phyloP scores from a whole-genome alignment of 2,329 filamentous ascomycete genomes.

The Knufia petricola region DNA sequence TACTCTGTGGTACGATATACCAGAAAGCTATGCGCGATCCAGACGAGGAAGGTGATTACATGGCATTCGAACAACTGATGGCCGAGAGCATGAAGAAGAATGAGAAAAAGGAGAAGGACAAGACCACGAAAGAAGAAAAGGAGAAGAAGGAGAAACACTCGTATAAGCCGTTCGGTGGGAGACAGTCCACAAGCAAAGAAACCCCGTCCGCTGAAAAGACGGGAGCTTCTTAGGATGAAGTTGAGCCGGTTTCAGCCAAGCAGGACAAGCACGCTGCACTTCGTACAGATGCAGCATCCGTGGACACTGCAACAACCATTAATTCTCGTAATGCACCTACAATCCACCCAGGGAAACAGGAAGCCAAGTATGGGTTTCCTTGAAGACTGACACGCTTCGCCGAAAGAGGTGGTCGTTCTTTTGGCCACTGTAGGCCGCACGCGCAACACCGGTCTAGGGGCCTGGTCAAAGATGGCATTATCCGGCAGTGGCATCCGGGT shows the following conservation, averaged over 20 bases:
- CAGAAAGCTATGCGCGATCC: conserved; percentile 76
- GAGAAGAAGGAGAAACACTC: conserved; percentile 6
- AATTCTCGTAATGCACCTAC: too few species aligned
- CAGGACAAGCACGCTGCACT: background rate
- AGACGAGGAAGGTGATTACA: conserved; percentile 96
- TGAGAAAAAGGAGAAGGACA: conserved; percentile 54
- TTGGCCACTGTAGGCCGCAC: too few species aligned
- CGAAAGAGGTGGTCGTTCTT: too few species aligned
- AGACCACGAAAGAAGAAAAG: conserved; percentile 18
- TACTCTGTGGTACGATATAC: conserved; percentile 83
- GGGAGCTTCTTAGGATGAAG: background rate
- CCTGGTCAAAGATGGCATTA: too few species aligned
- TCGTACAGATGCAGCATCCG: background rate
- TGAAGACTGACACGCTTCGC: too few species aligned
- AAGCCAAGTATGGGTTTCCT: too few species aligned
- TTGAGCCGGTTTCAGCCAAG: background rate
- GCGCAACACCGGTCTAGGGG: too few species aligned
- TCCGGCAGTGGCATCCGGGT: too few species aligned
- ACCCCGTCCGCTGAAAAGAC: background rate
- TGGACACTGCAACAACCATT: background rate
- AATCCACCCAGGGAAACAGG: too few species aligned
- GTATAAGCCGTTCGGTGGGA: background rate
- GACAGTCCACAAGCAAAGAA: background rate
- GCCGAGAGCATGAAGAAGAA: conserved; percentile 95
- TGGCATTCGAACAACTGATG: conserved; percentile 96